Conservation (phyloP, 2,329 filamentous ascomycete species). For the Arachnomyces sp. region DNA sequence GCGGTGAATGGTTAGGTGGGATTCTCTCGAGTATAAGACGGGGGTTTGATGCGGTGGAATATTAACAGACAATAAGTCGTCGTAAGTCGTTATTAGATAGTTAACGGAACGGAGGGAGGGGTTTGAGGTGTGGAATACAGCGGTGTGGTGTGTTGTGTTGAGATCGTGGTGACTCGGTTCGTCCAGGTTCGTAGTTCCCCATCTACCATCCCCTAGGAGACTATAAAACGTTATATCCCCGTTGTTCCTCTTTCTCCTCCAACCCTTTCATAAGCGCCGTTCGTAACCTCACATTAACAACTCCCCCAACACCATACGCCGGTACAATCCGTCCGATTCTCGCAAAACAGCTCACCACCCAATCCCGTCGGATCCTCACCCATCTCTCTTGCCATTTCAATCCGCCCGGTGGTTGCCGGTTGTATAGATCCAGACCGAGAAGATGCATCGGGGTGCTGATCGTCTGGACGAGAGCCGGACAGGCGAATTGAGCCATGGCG, state of each 20-base stretch:
- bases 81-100: too few species aligned
- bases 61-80: too few species aligned
- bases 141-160: too few species aligned
- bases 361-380: conserved; percentile 63
- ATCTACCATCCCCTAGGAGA: too few species aligned
- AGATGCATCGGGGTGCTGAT: conserved; percentile 77
- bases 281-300: conserved; percentile 71
- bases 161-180: too few species aligned
- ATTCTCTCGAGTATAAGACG: too few species aligned
- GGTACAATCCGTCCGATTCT: conserved; percentile 79
- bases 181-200: too few species aligned
- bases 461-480: conserved; percentile 71
- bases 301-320: conserved; percentile 80
- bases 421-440: conserved; percentile 79
- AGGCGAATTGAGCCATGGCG: conserved; percentile 67
- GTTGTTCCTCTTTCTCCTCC: conserved; percentile 31
- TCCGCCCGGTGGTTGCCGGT: conserved; percentile 46
- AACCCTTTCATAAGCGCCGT: conserved; percentile 58
- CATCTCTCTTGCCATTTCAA: conserved; percentile 54
- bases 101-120: too few species aligned
- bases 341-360: conserved; percentile 64
- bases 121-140: too few species aligned
- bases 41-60: too few species aligned
- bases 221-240: too few species aligned
- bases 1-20: too few species aligned